phyloP scores from a whole-genome alignment of 2,329 filamentous ascomycete species.

The Dactylellina sp. region DNA sequence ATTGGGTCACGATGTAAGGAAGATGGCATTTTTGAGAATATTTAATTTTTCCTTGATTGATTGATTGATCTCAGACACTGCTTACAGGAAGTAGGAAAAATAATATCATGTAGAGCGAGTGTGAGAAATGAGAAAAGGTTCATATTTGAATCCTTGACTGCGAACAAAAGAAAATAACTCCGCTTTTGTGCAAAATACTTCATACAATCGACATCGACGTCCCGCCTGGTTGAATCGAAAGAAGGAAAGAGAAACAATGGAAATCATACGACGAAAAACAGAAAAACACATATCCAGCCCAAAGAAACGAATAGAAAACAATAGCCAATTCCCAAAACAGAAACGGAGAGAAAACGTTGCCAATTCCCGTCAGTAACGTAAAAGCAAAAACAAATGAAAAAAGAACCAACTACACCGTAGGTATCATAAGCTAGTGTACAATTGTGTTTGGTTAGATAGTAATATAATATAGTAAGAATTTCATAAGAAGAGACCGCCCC shows the following conservation, averaged over 20 bases:
- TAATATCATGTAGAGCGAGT: conserved; percentile 3
- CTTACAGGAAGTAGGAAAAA: conserved; percentile 4
- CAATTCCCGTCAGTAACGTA: conserved; percentile 26
- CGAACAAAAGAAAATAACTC: conserved; percentile 17
- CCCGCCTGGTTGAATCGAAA: conserved; percentile 10
- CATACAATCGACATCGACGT: background rate
- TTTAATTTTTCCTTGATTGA: conserved; percentile 3
- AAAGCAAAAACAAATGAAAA: conserved; percentile 9
- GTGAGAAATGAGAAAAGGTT: background rate
- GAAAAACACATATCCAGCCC: conserved; percentile 1
- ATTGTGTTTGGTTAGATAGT: conserved; percentile 35
- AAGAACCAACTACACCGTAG: conserved; percentile 31
- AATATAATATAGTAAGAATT: conserved; percentile 40
- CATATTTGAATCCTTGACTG: background rate
- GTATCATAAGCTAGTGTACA: conserved; percentile 57
- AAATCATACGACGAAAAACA: conserved; percentile 9
- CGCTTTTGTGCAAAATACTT: conserved; percentile 33
- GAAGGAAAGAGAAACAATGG: conserved; percentile 4
- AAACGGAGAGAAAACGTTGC: conserved; percentile 14
- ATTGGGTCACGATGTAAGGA: too few species aligned
- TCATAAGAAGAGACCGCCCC: conserved; percentile 35
- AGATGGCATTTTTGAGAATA: too few species aligned
- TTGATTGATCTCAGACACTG: conserved; percentile 1
- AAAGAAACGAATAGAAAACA: background rate
- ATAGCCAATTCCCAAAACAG: conserved; percentile 22